Percentiles rank a stretch among this genome's conserved stretches.
Evolutionary conservation across 1,284 basidiomycete genomes (phyloP).

Genomic region (Albatrellus sp.): DNA sequence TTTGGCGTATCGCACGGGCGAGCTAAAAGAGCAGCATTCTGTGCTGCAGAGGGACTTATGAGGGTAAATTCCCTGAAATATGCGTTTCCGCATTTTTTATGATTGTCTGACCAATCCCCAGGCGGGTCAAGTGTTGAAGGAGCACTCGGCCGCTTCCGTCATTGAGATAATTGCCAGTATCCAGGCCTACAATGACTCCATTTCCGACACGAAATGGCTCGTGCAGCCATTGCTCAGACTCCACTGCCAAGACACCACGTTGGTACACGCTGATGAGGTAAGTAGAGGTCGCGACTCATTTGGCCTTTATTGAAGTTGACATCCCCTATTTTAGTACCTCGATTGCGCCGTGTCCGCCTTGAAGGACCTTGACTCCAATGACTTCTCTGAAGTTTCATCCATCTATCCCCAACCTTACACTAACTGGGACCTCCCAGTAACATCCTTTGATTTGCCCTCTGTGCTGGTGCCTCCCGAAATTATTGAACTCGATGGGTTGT

Average conservation of each 20-base stretch:
- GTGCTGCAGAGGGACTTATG: conserved; percentile 80
- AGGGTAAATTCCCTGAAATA: conserved; percentile 37
- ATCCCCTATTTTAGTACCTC: conserved; percentile 33
- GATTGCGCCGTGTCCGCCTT: conserved; percentile 49
- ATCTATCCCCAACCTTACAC: conserved; percentile 62
- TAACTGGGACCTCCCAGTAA: conserved; percentile 23
- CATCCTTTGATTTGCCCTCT: conserved; percentile 56
- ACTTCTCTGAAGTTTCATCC: conserved; percentile 40
- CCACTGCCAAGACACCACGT: conserved; percentile 26
- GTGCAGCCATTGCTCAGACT: conserved; percentile 45
- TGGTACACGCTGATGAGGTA: conserved; percentile 51
- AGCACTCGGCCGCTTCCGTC: conserved; percentile 35
- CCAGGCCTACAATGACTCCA: conserved; percentile 52
- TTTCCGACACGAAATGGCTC: conserved; percentile 41
- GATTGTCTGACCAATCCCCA: conserved; percentile 16
- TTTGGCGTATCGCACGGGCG: conserved; percentile 82
- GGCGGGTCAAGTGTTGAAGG: conserved; percentile 49
- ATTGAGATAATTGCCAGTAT: conserved; percentile 56
- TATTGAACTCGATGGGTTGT: conserved; percentile 63
- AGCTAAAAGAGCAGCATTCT: conserved; percentile 75
- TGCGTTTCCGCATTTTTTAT: conserved; percentile 2
- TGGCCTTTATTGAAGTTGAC: neutral
- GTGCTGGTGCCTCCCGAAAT: conserved; percentile 83
- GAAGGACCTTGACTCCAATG: conserved; percentile 37
- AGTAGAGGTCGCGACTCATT: conserved; percentile 4